Evolutionary conservation across 805 yeast species (phyloP).

Genomic region (Pichia manshurica): DNA sequence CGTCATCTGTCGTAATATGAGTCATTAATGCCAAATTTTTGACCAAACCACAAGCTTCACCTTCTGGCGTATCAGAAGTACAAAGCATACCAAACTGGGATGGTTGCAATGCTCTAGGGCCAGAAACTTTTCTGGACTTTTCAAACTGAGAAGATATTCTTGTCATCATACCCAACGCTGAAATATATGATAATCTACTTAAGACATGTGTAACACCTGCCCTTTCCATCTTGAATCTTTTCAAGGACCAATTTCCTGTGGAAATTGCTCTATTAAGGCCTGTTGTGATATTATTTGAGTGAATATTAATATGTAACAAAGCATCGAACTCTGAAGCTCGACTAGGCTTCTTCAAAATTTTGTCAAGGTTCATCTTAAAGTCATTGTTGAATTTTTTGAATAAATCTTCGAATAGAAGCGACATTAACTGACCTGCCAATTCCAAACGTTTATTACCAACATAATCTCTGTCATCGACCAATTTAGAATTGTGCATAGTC

Average conservation of each 20-base stretch:
- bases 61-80: constrained; percentile 98
- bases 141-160: constrained; percentile 98
- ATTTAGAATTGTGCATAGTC: constrained; percentile 89
- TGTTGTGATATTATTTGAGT: constrained; percentile 86
- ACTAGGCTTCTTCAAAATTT: constrained; percentile 87
- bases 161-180: constrained; percentile 99
- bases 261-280: constrained; percentile 96
- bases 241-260: constrained; percentile 98
- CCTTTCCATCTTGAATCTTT: constrained; percentile 98
- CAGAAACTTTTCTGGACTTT: constrained; percentile 94
- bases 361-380: constrained; percentile 91
- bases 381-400: constrained; percentile 94
- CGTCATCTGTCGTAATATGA: constrained; percentile 97
- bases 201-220: constrained; percentile 98
- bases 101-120: constrained; percentile 98
- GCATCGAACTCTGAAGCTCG: constrained; percentile 96
- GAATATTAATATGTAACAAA: constrained; percentile 78
- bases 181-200: constrained; percentile 83
- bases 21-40: constrained; percentile 97
- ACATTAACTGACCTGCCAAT: constrained; percentile 95
- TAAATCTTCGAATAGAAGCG: constrained; percentile 90
- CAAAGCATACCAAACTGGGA: constrained; percentile 99
- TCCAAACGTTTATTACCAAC: constrained; percentile 97
- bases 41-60: constrained; percentile 99
- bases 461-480: constrained; percentile 98